Evolutionary conservation across 106 monocot genomes (phyloP), one percentile per base, ranked within the genome.

Genomic region (Acanthochlamys bracteata): DNA sequence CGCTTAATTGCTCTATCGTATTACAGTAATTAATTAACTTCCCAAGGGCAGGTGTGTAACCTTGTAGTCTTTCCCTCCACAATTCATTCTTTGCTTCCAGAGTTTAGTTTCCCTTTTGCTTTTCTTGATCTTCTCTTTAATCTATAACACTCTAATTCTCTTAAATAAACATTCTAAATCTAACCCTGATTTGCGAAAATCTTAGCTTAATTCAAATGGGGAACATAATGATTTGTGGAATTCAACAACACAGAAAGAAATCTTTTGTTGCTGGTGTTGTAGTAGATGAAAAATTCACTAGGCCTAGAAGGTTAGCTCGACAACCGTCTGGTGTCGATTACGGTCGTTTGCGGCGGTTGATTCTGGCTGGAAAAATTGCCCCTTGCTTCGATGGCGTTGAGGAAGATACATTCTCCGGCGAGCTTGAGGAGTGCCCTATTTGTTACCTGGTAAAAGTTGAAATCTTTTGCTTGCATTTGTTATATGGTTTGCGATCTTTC

Each of bases 371-470:
- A 54, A 82, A 89, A 71, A 75, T 89, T 24, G 84, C 84, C 0
- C 89, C 89, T 12, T 89, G 80, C 81, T 89, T 81, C 42, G 81
- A 84, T 25, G 76, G 81, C 24, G 19, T 55, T 4, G 89, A 89
- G 11, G 89, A 89, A 6, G 71, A 64, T 0, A 57, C 14, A 19
- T 26, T 55, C 64, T 41, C 14, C 70, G 39, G 51, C 20, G 72
- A 78, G 25, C 76, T 84, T 24, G 88, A 89, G 73, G 89, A 89
- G 25, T 89, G 89, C 65, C 89, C 89, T 69, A 88, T 88, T 51
- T 84, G 88, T 69, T 88, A 84, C 80, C 67, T 75, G 47, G 88
- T 88, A 69, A 10, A 46, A 46, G 21, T 54, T 10, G 14, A 23
- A n/a, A 23, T 58, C 21, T 21, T 0, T n/a, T n/a, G n/a, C n/a